Conservation (phyloP, 2,329 filamentous ascomycete genomes). For the Trichoderma breve region DNA sequence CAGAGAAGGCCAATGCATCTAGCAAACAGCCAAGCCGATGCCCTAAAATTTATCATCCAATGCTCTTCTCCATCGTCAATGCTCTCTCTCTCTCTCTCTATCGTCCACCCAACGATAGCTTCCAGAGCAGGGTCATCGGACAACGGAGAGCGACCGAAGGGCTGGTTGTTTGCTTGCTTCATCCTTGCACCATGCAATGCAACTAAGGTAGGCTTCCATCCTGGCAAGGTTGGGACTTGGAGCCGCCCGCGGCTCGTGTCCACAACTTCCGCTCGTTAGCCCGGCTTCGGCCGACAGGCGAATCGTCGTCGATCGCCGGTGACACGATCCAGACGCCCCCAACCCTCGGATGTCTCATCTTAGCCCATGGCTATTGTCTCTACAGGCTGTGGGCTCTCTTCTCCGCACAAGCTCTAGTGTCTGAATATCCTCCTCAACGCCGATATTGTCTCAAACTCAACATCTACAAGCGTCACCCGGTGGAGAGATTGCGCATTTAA, state of each 20-base stretch:
- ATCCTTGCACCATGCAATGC: conserved; percentile 15
- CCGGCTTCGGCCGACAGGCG: conserved; percentile 3
- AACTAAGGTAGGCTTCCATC: background rate
- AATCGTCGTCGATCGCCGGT: conserved; percentile 2
- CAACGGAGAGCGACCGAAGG: conserved; percentile 15
- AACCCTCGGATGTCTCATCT: background rate
- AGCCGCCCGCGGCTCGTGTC: conserved; percentile 9
- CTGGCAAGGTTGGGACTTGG: background rate
- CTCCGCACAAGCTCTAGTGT: background rate
- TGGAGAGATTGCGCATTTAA: background rate
- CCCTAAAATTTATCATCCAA: background rate
- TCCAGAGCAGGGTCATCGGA: conserved; percentile 12
- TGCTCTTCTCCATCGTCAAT: background rate
- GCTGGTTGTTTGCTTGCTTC: conserved; percentile 1
- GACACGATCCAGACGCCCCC: background rate
- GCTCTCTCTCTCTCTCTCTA: background rate
- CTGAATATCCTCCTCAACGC: background rate
- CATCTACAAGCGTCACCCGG: background rate
- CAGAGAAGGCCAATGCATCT: background rate
- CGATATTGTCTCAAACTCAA: background rate
- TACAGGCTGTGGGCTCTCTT: background rate
- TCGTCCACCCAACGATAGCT: background rate
- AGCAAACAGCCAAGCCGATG: background rate
- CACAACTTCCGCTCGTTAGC: background rate
- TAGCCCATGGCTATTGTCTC: background rate